These are phyloP conservation scores for Lentinula lateritia DNA, from an alignment of 768 basidiomycete genomes.

Conservation along the genomic window DNA sequence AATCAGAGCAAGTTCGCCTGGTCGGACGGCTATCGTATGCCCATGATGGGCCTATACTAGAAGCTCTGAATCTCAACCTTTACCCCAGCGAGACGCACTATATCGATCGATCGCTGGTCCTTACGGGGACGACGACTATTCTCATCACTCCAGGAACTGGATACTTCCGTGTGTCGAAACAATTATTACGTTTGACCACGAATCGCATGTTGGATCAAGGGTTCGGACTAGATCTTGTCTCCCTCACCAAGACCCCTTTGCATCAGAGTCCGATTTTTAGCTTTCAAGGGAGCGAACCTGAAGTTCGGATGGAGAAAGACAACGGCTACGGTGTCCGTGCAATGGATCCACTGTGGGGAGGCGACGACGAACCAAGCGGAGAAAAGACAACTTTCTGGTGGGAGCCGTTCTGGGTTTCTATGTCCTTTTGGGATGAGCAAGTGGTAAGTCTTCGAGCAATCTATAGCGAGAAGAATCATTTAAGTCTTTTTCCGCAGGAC, in stretches of 20 bases:
- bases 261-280: slow-evolving; percentile 93
- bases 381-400: slow-evolving; percentile 71
- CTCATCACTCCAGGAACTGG: slow-evolving; percentile 92
- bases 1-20: slow-evolving; percentile 56
- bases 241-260: slow-evolving; percentile 84
- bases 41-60: slow-evolving; percentile 92
- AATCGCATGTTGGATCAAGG: slow-evolving; percentile 94
- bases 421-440: slow-evolving; percentile 84
- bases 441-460: slow-evolving; percentile 29
- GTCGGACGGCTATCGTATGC: slow-evolving; percentile 80
- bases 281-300: slow-evolving; percentile 67
- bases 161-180: slow-evolving; percentile 89
- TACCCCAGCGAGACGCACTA: slow-evolving; percentile 94
- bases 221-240: slow-evolving; percentile 82
- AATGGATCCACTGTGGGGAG: slow-evolving; percentile 73
- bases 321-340: slow-evolving; percentile 40
- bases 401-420: slow-evolving; percentile 84
- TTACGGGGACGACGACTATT: slow-evolving; percentile 81
- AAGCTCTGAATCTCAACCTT: slow-evolving; percentile 88
- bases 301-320: slow-evolving; percentile 38
- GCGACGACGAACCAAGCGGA: slow-evolving; percentile 40
- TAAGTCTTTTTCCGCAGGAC: slow-evolving; percentile 27
- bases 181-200: slow-evolving; percentile 85
- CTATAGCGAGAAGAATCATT: not conserved
- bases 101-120: slow-evolving; percentile 87